A percentile compares a stretch with the other conserved stretches of the same genome.
These are phyloP conservation scores for Phytophthora hybrid DNA, from an alignment of 352 stramenopile genomes.

Conservation along the genomic window DNA sequence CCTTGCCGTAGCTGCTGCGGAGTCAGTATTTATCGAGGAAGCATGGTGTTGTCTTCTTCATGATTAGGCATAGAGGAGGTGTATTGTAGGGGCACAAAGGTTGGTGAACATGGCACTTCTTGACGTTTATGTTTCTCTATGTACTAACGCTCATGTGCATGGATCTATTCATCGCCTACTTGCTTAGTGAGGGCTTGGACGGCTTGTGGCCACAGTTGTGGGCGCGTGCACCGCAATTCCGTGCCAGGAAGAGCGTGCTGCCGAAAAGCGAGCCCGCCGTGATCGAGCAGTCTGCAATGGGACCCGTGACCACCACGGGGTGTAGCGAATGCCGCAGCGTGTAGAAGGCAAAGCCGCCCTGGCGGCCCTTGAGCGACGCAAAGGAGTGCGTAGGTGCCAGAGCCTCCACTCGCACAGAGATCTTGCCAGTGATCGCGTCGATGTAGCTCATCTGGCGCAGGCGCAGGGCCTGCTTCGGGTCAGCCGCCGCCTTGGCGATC, in stretches of 20 bases:
- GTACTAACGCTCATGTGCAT: slow-evolving; percentile 24
- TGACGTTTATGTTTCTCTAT: slow-evolving; percentile 38
- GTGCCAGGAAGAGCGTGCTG: slow-evolving; percentile 74
- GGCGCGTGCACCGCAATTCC: slow-evolving; percentile 70
- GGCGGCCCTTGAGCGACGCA: slow-evolving; percentile 65
- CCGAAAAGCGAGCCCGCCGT: slow-evolving; percentile 83
- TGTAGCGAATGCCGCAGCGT: slow-evolving; percentile 75
- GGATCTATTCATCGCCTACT: slow-evolving; percentile 19
- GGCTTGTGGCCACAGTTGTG: slow-evolving; percentile 40
- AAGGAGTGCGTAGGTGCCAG: slow-evolving; percentile 60
- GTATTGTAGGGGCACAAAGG: background rate
- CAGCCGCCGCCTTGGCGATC: slow-evolving; percentile 38
- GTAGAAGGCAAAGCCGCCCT: slow-evolving; percentile 85
- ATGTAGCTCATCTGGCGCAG: slow-evolving; percentile 70
- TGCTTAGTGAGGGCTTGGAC: slow-evolving; percentile 28
- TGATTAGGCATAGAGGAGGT: background rate
- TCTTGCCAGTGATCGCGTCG: slow-evolving; percentile 53
- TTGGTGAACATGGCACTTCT: slow-evolving; percentile 25
- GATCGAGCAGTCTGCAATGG: slow-evolving; percentile 80
- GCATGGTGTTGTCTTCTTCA: background rate
- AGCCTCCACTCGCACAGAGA: slow-evolving; percentile 61
- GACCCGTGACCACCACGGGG: slow-evolving; percentile 82
- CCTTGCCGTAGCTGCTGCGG: slow-evolving; percentile 18
- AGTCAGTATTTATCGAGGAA: slow-evolving; percentile 25
- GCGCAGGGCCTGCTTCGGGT: slow-evolving; percentile 38